Evolutionary conservation across 371 early-diverging fungal genomes (phyloP).

Genomic region (Mucor plumbeus): DNA sequence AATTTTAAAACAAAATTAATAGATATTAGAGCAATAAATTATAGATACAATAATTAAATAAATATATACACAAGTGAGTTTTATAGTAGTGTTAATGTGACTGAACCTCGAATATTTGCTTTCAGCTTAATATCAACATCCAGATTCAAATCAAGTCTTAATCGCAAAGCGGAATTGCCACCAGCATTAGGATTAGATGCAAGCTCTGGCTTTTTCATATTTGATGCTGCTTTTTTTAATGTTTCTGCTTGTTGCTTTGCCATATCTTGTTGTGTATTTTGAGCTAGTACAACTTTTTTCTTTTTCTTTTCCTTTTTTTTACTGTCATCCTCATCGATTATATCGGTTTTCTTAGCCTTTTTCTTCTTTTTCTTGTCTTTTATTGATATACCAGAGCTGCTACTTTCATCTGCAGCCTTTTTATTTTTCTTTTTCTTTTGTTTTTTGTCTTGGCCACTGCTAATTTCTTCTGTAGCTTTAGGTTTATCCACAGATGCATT

Average conservation of each 20-base stretch:
- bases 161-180: constrained; percentile 8
- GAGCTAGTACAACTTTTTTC: background rate
- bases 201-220: constrained; percentile 16
- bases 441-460: background rate
- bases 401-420: background rate
- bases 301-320: background rate
- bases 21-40: background rate
- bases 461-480: background rate
- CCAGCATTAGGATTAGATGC: constrained; percentile 13
- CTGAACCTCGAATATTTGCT: constrained; percentile 26
- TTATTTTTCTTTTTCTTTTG: constrained; percentile 3
- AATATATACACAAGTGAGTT: background rate
- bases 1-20: too few species aligned
- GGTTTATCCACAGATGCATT: background rate
- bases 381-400: background rate
- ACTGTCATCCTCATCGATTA: background rate
- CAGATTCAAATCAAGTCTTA: constrained; percentile 32
- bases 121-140: constrained; percentile 32
- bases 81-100: constrained; percentile 27
- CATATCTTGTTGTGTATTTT: constrained; percentile 6
- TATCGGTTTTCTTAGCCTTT: background rate
- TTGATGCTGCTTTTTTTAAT: constrained; percentile 6
- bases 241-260: constrained; percentile 28
- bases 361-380: constrained; percentile 12
- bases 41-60: background rate